Base-by-base conservation (phyloP, 23 red algal species). In the Agarophyton chilense region DNA sequence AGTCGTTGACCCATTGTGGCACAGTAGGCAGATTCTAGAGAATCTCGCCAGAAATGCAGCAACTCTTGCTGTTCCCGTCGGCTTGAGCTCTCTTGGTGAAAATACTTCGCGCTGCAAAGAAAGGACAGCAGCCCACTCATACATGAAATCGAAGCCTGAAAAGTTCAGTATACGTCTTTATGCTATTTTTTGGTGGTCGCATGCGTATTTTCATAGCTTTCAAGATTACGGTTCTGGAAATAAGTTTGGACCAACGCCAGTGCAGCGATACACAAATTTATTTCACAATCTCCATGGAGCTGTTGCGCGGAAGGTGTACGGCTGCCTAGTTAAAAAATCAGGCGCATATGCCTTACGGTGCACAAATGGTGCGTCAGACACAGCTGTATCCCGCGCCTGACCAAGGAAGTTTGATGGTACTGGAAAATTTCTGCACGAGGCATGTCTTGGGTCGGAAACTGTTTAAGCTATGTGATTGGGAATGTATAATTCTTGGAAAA, bases 221-320 rank as follows among this genome's bases (percentile, higher is more conserved):
- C 45, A 47, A 5, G 68, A 74, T 50, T 42, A 74, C 13, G 68
- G 68, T 4, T 74, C 68, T 1, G 68, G 68, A 1, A 74, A 74
- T 74, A 74, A 74, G 13, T 7, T 32, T 43, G 68, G 68, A 10
- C 32, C 10, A 42, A 40, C 18, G 39, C 68, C 41, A 10, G 68
- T 44, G 1, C 39, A 25, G 13, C 21, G 68, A 7, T 74, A 74
- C 29, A 74, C 68, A 10, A 25, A 21, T 25, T 0, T 43, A 33
- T 74, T 74, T 42, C 29, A 19, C 5, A 50, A 74, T 21, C 13
- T 74, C 1, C 32, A 32, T 24, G 45, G 68, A 4, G 41, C 33
- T 43, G 68, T 43, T 24, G 68, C 39, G 18, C 39, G 45, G 1
- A 33, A 29, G 9, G 2, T 42, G 13, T 10, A 74, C 24, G 68